These are phyloP conservation scores for Kodamaea laetipori DNA, from an alignment of 805 yeast species.

Conservation along the genomic window DNA sequence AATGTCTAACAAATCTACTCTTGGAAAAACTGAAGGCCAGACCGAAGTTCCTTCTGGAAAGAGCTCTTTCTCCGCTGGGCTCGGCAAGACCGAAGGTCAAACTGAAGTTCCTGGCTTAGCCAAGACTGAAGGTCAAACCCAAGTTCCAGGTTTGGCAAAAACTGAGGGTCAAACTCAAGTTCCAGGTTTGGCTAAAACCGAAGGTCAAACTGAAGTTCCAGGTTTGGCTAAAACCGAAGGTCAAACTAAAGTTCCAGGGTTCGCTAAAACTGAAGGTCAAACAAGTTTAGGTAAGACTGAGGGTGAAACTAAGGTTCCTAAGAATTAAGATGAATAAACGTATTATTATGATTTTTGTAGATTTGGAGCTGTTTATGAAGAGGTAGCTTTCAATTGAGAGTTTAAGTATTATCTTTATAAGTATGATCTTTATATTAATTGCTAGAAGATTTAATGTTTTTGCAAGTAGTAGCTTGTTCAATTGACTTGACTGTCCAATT, in stretches of 20 bases:
- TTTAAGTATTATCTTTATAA: too few species aligned
- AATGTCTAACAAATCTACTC: background rate
- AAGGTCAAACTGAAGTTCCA: background rate
- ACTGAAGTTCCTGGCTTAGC: background rate
- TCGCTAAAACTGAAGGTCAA: constrained; percentile 1
- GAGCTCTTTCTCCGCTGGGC: background rate
- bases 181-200: background rate
- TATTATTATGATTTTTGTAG: background rate
- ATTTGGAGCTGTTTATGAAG: too few species aligned
- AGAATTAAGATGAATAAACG: background rate
- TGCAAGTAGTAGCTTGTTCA: too few species aligned
- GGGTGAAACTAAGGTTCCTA: constrained; percentile 1
- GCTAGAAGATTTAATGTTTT: too few species aligned
- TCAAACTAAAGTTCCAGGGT: background rate
- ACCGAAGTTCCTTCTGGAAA: background rate
- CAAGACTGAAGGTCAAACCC: background rate
- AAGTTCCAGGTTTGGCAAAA: background rate
- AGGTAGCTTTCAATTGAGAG: too few species aligned
- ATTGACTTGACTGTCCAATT: too few species aligned
- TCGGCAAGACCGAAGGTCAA: constrained; percentile 1
- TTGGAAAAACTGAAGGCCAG: constrained; percentile 4
- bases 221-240: too few species aligned
- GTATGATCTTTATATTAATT: too few species aligned
- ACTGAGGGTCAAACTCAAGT: background rate
- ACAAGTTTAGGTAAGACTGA: background rate